Percentiles rank a stretch among this genome's conserved stretches.
Evolutionary conservation across 805 yeast species (phyloP).

Genomic region (Myxozyma kluyveri): DNA sequence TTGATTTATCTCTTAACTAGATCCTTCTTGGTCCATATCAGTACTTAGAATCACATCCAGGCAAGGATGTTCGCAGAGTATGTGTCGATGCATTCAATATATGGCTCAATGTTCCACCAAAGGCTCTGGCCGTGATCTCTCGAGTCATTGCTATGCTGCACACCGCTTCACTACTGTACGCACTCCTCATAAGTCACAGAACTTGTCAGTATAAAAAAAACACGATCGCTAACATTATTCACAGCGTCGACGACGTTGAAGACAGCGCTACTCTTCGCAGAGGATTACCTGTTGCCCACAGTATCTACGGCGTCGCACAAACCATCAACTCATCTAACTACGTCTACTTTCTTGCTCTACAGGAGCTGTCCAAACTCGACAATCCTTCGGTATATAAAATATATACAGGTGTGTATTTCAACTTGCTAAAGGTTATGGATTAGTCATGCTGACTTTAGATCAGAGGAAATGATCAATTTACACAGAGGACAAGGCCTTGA

Average conservation of each 20-base stretch:
- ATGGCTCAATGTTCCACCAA: slow-evolving; percentile 47
- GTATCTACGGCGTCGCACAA: slow-evolving; percentile 70
- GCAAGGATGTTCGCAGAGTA: slow-evolving; percentile 54
- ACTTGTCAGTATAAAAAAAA: neutral
- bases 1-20: slow-evolving; percentile 11
- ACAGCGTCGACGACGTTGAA: slow-evolving; percentile 77
- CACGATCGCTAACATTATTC: slow-evolving; percentile 18
- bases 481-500: slow-evolving; percentile 92
- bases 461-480: slow-evolving; percentile 73
- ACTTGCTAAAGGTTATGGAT: neutral
- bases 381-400: slow-evolving; percentile 27
- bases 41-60: slow-evolving; percentile 51
- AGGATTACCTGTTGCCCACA: slow-evolving; percentile 77
- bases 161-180: slow-evolving; percentile 55
- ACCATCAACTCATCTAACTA: slow-evolving; percentile 82
- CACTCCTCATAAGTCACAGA: neutral
- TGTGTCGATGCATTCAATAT: slow-evolving; percentile 54
- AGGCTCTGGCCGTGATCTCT: slow-evolving; percentile 43
- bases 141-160: slow-evolving; percentile 59
- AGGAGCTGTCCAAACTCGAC: slow-evolving; percentile 44
- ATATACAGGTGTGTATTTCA: slow-evolving; percentile 20
- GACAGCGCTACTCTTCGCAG: slow-evolving; percentile 70
- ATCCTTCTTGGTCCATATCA: slow-evolving; percentile 47
- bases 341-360: slow-evolving; percentile 73
- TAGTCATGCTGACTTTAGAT: slow-evolving; percentile 43